Conservation (phyloP, 345 rosid species). For the Citrus sp. region DNA sequence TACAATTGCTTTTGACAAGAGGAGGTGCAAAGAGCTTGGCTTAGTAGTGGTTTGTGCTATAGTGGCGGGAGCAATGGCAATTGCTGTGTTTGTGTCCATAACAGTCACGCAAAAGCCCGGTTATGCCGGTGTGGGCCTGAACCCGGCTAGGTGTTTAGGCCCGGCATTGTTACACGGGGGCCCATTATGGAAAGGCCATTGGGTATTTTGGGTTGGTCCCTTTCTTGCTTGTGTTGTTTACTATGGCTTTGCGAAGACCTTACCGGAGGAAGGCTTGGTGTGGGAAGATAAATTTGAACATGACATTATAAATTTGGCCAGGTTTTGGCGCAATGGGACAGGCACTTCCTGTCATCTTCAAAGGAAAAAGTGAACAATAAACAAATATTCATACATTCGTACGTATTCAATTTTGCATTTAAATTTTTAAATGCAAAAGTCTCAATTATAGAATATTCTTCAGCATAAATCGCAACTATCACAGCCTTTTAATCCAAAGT, state of each 20-base stretch:
- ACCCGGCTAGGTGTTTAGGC: conserved; percentile 50
- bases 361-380: background rate
- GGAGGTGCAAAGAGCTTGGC: conserved; percentile 37
- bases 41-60: conserved; percentile 24
- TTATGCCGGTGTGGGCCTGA: conserved; percentile 39
- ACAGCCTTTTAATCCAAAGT: background rate
- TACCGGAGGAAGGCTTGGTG: conserved; percentile 18
- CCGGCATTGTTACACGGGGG: conserved; percentile 46
- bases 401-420: background rate
- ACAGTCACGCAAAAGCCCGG: conserved; percentile 31
- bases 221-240: conserved; percentile 27
- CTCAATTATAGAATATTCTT: background rate
- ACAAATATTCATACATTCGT: too few species aligned
- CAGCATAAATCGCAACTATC: background rate
- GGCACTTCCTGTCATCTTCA: background rate
- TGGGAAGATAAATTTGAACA: background rate
- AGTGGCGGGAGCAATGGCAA: conserved; percentile 30
- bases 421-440: too few species aligned
- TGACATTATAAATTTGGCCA: background rate
- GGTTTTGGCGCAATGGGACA: background rate
- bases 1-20: conserved; percentile 38
- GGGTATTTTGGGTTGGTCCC: conserved; percentile 56
- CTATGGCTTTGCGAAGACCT: conserved; percentile 18
- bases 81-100: conserved; percentile 33
- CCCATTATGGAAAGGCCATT: conserved; percentile 42